A percentile compares a stretch with the other conserved stretches of the same genome.
phyloP scores from a whole-genome alignment of 139 green algal genomes.

The Chlamydomonas applanata region DNA sequence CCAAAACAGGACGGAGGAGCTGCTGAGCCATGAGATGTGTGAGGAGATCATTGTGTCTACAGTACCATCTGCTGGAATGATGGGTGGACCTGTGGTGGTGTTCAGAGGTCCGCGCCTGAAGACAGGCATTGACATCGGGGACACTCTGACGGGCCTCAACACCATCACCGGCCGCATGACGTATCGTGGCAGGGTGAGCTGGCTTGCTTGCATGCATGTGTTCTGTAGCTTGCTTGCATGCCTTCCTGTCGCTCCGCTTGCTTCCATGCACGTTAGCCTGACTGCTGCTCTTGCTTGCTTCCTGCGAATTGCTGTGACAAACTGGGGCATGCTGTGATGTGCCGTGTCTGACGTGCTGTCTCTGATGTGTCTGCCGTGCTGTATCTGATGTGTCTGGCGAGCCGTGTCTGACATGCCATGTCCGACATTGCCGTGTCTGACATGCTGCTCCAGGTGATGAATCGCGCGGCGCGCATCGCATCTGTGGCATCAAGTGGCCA shows the following conservation, averaged over 20 bases:
- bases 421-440: too few relatives aligned
- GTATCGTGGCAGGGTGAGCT: constrained; percentile 25
- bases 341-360: too few relatives aligned
- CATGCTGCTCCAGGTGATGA: constrained; percentile 21
- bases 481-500: constrained; percentile 35
- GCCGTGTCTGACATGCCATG: too few relatives aligned
- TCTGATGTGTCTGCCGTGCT: too few relatives aligned
- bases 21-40: constrained; percentile 37
- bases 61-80: too few relatives aligned
- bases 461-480: constrained; percentile 40
- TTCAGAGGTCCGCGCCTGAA: constrained; percentile 28
- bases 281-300: too few relatives aligned
- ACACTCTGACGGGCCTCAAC: constrained; percentile 27
- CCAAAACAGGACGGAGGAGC: constrained; percentile 30
- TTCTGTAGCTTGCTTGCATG: not conserved
- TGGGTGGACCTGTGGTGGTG: constrained; percentile 8
- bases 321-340: too few relatives aligned
- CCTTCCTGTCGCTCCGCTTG: too few relatives aligned
- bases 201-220: not conserved
- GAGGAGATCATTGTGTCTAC: constrained; percentile 29
- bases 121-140: constrained; percentile 37
- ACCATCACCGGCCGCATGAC: constrained; percentile 40
- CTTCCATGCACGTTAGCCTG: too few relatives aligned
- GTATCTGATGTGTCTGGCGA: too few relatives aligned
- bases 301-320: too few relatives aligned